Evolutionary conservation across 2,329 filamentous ascomycete genomes (phyloP).

Genomic region (Cercospora sp.): DNA sequence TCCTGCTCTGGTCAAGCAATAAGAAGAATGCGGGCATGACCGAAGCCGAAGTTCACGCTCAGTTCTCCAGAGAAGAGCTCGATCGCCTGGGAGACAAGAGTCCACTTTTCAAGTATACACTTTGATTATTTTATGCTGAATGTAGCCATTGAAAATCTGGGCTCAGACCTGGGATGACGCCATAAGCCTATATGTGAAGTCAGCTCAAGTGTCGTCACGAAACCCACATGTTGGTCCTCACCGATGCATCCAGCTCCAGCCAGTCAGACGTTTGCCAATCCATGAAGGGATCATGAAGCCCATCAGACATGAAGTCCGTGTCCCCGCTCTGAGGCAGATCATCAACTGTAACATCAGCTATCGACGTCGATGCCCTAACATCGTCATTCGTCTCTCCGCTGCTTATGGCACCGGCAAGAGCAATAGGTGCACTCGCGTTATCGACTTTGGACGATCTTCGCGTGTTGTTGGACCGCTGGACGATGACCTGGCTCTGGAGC

Average conservation of each 20-base stretch:
- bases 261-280: not conserved
- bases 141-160: not conserved
- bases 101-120: not conserved
- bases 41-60: not conserved
- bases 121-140: not conserved
- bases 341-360: not conserved
- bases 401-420: not conserved
- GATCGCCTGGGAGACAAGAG: not conserved
- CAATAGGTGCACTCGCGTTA: not conserved
- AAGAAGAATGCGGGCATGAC: not conserved
- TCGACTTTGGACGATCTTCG: not conserved
- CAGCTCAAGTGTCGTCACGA: not conserved
- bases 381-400: not conserved
- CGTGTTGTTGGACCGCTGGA: not conserved
- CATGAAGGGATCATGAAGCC: not conserved
- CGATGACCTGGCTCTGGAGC: not conserved
- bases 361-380: not conserved
- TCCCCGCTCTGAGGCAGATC: not conserved
- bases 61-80: not conserved
- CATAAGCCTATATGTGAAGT: not conserved
- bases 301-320: not conserved
- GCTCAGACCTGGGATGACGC: not conserved
- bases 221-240: not conserved
- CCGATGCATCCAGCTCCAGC: not conserved
- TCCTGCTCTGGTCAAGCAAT: not conserved